Percentiles rank a stretch among this genome's conserved stretches.
phyloP scores from a whole-genome alignment of 345 rosid genomes.

The Melaleuca alternifolia region DNA sequence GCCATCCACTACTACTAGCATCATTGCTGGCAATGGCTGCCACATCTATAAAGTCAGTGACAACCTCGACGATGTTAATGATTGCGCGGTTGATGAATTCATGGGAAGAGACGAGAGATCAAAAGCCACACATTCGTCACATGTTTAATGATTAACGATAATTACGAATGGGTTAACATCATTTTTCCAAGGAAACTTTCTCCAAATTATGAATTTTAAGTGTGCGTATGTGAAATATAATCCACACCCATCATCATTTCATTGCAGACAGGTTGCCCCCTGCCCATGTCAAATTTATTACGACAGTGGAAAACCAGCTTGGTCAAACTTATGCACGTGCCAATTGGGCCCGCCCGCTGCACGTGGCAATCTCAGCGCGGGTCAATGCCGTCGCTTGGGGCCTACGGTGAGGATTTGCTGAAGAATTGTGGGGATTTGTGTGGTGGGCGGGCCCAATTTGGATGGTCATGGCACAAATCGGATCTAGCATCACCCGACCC shows the following conservation, averaged over 20 bases:
- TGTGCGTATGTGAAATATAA: not conserved
- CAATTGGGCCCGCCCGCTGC: no score
- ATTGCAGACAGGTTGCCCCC: not conserved
- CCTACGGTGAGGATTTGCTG: not conserved
- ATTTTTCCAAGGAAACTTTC: rapidly evolving
- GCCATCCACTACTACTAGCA: rapidly evolving
- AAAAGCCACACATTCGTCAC: not conserved
- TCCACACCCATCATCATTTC: not conserved
- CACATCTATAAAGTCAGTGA: not conserved
- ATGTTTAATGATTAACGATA: rapidly evolving
- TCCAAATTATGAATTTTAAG: rapidly evolving
- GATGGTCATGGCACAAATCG: no score
- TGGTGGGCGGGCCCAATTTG: not conserved
- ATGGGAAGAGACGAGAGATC: not conserved
- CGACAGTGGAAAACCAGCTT: no score
- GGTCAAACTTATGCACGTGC: no score
- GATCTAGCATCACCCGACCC: not conserved
- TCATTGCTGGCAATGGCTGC: not conserved
- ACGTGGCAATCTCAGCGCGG: not conserved
- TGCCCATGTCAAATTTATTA: not conserved
- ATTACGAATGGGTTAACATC: not conserved
- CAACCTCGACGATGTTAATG: not conserved
- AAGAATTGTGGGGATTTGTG: no score
- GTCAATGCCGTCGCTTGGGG: not conserved
- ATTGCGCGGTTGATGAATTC: no score